Conservation (phyloP, 2,329 filamentous ascomycete genomes). For the Penicillium sp. region DNA sequence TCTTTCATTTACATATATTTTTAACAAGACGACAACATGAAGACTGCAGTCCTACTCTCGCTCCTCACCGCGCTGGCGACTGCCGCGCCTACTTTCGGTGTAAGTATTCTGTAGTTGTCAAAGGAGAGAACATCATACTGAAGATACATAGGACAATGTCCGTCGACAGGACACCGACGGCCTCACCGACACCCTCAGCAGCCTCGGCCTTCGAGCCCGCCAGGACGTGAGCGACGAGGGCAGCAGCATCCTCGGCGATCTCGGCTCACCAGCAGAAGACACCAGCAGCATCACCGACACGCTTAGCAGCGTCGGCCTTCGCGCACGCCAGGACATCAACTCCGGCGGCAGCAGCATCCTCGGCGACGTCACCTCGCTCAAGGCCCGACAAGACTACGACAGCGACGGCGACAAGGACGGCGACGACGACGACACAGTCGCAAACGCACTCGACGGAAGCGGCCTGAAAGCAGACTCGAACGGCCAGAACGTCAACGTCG, state of each 20-base stretch:
- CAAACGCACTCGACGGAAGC: not conserved
- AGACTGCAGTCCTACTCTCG: not conserved
- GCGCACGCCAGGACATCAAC: not conserved
- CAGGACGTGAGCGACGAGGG: not conserved
- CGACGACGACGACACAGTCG: not conserved
- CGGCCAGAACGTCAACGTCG: not conserved
- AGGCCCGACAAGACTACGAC: not conserved
- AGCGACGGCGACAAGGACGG: not conserved
- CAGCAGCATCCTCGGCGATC: not conserved
- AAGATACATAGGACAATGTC: not conserved
- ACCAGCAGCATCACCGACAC: no score
- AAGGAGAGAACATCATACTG: not conserved
- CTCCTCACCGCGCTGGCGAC: conserved; percentile 1
- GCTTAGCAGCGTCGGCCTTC: no score
- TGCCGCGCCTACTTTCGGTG: conserved; percentile 1
- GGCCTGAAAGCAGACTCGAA: not conserved
- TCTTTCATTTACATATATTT: not conserved
- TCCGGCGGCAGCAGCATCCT: not conserved
- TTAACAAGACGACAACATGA: not conserved
- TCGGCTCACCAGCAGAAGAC: no score
- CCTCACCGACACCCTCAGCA: not conserved
- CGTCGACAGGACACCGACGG: not conserved
- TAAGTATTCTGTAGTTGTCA: not conserved
- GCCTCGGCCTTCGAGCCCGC: not conserved
- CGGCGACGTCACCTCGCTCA: not conserved